phyloP scores from a whole-genome alignment of 2,329 filamentous ascomycete species.

The Plectosphaerella cucumerina region DNA sequence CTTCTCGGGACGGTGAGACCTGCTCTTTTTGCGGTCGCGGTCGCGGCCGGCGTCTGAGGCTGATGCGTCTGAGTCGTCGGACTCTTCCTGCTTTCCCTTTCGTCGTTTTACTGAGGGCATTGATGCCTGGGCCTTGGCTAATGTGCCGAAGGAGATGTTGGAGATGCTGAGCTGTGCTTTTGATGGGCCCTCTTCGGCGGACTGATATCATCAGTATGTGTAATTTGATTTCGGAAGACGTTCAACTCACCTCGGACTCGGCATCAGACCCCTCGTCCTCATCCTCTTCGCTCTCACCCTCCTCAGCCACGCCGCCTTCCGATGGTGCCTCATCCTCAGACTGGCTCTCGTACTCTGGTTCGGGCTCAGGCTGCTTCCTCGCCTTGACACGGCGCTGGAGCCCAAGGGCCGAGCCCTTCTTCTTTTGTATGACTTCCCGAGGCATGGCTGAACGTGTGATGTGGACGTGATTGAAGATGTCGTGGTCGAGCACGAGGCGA shows the following conservation, averaged over 20 bases:
- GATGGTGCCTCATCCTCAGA: neutral
- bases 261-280: slow-evolving; percentile 23
- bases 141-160: slow-evolving; percentile 80
- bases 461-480: neutral
- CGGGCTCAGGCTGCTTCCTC: slow-evolving; percentile 27
- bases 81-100: slow-evolving; percentile 19
- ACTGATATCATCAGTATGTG: neutral
- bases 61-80: slow-evolving; percentile 21
- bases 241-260: slow-evolving; percentile 18
- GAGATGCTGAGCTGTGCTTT: slow-evolving; percentile 38
- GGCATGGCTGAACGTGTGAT: no score
- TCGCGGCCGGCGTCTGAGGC: slow-evolving; percentile 25
- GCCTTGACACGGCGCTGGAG: slow-evolving; percentile 37
- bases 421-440: slow-evolving; percentile 1
- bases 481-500: no score
- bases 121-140: slow-evolving; percentile 78
- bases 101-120: slow-evolving; percentile 37
- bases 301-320: slow-evolving; percentile 24
- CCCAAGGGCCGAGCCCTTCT: slow-evolving; percentile 7
- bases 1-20: slow-evolving; percentile 29
- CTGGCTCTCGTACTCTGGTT: slow-evolving; percentile 3
- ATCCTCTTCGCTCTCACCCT: slow-evolving; percentile 31
- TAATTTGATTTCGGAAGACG: neutral
- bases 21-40: slow-evolving; percentile 18
- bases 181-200: neutral